These are phyloP conservation scores for Cladorrhinum sp. DNA, from an alignment of 2,329 filamentous ascomycete genomes.

Conservation along the genomic window DNA sequence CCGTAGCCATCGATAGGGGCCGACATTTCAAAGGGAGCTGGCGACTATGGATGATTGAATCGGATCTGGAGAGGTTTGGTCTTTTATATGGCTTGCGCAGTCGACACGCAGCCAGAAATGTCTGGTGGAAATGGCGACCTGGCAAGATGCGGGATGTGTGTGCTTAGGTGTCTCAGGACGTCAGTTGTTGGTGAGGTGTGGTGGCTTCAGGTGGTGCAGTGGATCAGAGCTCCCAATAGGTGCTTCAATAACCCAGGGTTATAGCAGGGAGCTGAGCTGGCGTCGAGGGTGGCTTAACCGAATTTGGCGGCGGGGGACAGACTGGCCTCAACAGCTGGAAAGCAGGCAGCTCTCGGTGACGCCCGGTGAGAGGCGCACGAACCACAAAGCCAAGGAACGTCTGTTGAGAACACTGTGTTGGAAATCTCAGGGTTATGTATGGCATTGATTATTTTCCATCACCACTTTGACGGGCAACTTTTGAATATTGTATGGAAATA, in stretches of 20 bases:
- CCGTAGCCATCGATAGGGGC: slow-evolving; percentile 55
- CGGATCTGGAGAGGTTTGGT: slow-evolving; percentile 3
- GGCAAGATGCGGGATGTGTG: background rate
- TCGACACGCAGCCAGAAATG: slow-evolving; percentile 2
- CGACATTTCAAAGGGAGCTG: slow-evolving; percentile 46
- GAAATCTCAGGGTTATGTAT: background rate
- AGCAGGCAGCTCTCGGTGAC: background rate
- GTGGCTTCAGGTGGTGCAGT: background rate
- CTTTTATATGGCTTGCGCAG: slow-evolving; percentile 16
- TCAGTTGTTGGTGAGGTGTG: slow-evolving; percentile 9
- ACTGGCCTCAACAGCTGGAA: slow-evolving; percentile 22
- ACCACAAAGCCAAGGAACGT: background rate
- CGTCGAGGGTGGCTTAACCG: background rate
- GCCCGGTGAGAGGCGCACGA: background rate
- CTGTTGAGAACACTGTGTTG: slow-evolving; percentile 1
- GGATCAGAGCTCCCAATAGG: slow-evolving; percentile 5
- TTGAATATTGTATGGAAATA: background rate
- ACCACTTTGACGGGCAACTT: background rate
- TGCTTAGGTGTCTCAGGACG: background rate
- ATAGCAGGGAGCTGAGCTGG: slow-evolving; percentile 1
- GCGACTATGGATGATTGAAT: slow-evolving; percentile 14
- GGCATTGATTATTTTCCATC: background rate
- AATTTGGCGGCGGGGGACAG: slow-evolving; percentile 22
- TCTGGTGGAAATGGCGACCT: slow-evolving; percentile 10
- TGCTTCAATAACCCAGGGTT: slow-evolving; percentile 1